Conservation (phyloP, 768 basidiomycete genomes). For the Macrocybe gigantea region DNA sequence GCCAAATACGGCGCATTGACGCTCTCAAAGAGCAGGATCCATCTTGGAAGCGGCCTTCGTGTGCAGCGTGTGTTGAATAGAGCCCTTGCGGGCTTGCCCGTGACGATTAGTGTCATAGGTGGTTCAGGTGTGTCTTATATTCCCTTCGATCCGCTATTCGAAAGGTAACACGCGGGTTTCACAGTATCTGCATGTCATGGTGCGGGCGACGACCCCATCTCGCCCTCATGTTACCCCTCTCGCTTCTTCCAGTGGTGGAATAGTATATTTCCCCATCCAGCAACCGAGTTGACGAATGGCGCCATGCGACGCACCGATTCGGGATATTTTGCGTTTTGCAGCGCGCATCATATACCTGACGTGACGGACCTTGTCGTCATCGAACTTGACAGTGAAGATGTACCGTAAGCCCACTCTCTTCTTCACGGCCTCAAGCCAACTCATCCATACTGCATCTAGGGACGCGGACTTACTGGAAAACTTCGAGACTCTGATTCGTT, state of each 20-base stretch:
- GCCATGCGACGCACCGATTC: constrained; percentile 91
- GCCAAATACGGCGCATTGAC: constrained; percentile 70
- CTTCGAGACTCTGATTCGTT: constrained; percentile 91
- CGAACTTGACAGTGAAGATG: constrained; percentile 91
- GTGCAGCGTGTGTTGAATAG: constrained; percentile 79
- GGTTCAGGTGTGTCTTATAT: constrained; percentile 61
- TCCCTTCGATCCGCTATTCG: not conserved
- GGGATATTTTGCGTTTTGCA: constrained; percentile 94
- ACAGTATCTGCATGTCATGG: constrained; percentile 92
- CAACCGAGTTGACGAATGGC: constrained; percentile 96
- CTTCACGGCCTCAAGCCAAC: not conserved
- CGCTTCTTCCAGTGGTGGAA: constrained; percentile 98
- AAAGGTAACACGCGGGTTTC: constrained; percentile 3
- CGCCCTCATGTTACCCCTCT: constrained; percentile 85
- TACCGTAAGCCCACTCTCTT: constrained; percentile 52
- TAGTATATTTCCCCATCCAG: constrained; percentile 94
- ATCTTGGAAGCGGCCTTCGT: constrained; percentile 76
- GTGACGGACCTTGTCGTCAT: constrained; percentile 90
- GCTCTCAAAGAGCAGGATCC: constrained; percentile 68
- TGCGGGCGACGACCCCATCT: constrained; percentile 85
- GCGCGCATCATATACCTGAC: constrained; percentile 89
- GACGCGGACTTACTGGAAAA: constrained; percentile 69
- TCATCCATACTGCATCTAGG: constrained; percentile 27
- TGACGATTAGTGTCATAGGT: constrained; percentile 87
- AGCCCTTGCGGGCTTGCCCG: constrained; percentile 77